Evolutionary conservation across 352 stramenopile species (phyloP), one percentile per base, ranked within the genome.

Genomic region (Phytopythium delawarense): DNA sequence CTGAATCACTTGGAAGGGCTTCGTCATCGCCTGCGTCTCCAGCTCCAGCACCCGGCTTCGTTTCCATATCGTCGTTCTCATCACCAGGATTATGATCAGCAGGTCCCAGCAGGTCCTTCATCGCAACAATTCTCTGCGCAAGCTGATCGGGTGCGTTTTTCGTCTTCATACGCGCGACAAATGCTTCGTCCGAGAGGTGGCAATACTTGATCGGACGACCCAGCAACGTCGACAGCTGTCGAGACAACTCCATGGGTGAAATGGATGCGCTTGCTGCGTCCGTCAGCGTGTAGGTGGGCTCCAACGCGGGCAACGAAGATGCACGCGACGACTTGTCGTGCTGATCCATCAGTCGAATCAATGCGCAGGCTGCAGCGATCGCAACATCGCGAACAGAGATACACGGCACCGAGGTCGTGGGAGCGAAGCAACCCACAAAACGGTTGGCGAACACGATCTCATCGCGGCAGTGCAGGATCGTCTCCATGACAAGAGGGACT

Each of bases 401-500:
- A 46, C 80, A 89, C 0, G 81, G 81, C 61, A 91, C 72, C 40
- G 56, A 59, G 28, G 78, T 88, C 20, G 75, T 67, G 2, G 57
- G 55, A 15, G 51, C 61, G 35, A 89, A 89, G 56, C 77, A 87
- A 25, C 78, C 71, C 16, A 84, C 57, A 21, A 91, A 78, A 32
- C 80, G 80, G 28, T 76, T 81, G 4, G 78, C 81, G 45, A 85
- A 93, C 34, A 91, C 63, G 39, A 93, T 71, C 58, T 92, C 84
- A 39, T 91, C 81, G 23, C 79, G 84, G 56, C 81, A 91, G 56
- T 89, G 86, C 15, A 91, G 65, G 35, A 91, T 65, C 28, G 79
- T 87, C 62, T 93, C 84, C 84, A 93, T 91, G 45, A 91, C 67
- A 28, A 91, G 54, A 23, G 84, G 84, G 56, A 91, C 78, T 2